phyloP scores from a whole-genome alignment of 2,329 filamentous ascomycete genomes.

The Pseudogymnoascus sp. region DNA sequence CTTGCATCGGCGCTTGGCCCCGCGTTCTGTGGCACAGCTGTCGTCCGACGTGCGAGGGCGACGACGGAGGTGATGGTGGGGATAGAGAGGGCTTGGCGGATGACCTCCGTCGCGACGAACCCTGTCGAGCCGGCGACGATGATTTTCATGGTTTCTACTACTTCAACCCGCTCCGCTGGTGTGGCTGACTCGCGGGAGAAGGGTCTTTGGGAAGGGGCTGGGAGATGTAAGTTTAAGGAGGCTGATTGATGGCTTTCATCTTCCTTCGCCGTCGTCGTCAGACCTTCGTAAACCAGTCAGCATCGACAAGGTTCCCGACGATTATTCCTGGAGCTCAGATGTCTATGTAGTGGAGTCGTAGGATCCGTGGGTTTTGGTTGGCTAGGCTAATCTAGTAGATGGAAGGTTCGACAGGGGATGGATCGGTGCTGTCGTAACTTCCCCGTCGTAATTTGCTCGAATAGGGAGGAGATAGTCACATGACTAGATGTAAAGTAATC shows the following conservation, averaged over 20 bases:
- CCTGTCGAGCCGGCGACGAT: slow-evolving; percentile 33
- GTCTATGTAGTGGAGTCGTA: neutral
- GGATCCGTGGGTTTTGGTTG: neutral
- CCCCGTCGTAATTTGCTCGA: neutral
- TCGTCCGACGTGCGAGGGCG: slow-evolving; percentile 27
- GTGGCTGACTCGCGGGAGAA: neutral
- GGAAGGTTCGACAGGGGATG: neutral
- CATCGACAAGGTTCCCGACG: neutral
- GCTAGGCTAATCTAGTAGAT: neutral
- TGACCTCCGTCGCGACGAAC: slow-evolving; percentile 32
- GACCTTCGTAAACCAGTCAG: neutral
- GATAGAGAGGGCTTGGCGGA: slow-evolving; percentile 31
- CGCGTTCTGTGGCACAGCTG: slow-evolving; percentile 10
- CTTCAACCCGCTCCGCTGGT: neutral
- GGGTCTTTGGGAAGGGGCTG: neutral
- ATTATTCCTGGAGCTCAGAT: neutral
- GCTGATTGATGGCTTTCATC: neutral
- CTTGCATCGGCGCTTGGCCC: slow-evolving; percentile 17
- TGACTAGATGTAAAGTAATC: neutral
- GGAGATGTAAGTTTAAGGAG: neutral
- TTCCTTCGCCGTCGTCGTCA: neutral
- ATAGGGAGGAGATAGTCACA: neutral
- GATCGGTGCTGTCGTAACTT: neutral
- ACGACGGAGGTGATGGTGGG: slow-evolving; percentile 29
- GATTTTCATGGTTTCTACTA: slow-evolving; percentile 31